Evolutionary conservation across 2,329 filamentous ascomycete species (phyloP), one percentile per base, ranked within the genome.

Genomic region (Macrophomina tecta): DNA sequence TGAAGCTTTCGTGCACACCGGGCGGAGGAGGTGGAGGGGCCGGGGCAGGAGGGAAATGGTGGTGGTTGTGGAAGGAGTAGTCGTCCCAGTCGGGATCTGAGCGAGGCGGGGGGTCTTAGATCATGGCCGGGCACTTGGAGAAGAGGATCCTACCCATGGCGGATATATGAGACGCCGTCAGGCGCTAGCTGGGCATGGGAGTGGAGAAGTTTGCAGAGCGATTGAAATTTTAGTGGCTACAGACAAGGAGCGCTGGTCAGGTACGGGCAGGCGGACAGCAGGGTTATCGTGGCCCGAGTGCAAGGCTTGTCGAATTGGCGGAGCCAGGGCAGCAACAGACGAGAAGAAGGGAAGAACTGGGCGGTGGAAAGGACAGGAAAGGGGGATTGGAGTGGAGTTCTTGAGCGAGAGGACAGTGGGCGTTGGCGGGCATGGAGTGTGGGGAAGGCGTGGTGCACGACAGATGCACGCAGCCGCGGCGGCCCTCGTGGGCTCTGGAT

Each of bases 261-360:
- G 58, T 36, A 62, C 58, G 8, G 58, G 32, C 16, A 34, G 56
- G 45, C 42, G 42, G 23, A 12, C 30, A 14, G 56, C 56, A 46
- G 58, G 58, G 58, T 9, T 49, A 49, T 62, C 58, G 58, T 62
- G 58, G 58, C 58, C 49, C 58, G 58, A 62, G 23, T 45, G 40
- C n/a, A 32, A 16, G 55, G 55, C 55, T 45, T 32, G 58, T 62
- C 58, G 38, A 18, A 14, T 14, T 40, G 8, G 7, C 8, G 38
- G 38, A 40, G 38, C 8, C 32, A 36, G 42, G 4, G 30, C 34
- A 48, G 28, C 48, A 18, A 45, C 36, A 34, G 18, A 36, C 28
- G 40, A 8, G 28, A 28, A 52, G 45, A 16, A 51, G 32, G n/a
- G 60, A 51, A 9, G 30, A 52, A 32, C 38, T 55, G 52, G 36